phyloP scores from a whole-genome alignment of 176 grass and related monocot species.

The Thalia dealbata region DNA sequence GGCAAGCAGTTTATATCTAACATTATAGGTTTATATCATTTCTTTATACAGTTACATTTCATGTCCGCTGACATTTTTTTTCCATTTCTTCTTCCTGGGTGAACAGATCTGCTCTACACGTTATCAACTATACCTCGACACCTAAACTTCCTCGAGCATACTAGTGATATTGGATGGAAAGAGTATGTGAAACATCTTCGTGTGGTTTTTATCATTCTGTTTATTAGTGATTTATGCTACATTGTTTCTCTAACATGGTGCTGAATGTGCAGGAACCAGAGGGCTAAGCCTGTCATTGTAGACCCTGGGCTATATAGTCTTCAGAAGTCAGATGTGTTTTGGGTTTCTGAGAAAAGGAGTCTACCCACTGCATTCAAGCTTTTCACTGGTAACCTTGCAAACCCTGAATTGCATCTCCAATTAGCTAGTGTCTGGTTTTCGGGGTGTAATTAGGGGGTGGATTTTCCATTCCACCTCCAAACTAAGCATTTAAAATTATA shows the following conservation, averaged over 20 bases:
- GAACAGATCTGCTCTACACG: constrained; percentile 60
- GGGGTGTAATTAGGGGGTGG: too few species aligned
- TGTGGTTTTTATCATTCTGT: background rate
- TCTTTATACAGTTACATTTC: too few species aligned
- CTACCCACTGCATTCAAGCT: constrained; percentile 96
- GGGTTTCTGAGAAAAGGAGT: constrained; percentile 84
- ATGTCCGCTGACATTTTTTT: background rate
- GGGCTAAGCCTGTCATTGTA: constrained; percentile 92
- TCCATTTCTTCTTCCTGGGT: background rate
- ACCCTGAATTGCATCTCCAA: too few species aligned
- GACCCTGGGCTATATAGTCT: constrained; percentile 86
- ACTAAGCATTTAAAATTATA: too few species aligned
- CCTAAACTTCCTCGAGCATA: constrained; percentile 78
- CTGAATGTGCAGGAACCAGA: constrained; percentile 53
- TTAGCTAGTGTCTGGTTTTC: too few species aligned
- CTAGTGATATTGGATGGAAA: constrained; percentile 56
- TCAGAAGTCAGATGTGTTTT: constrained; percentile 91
- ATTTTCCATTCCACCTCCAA: too few species aligned
- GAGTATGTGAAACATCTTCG: constrained; percentile 31
- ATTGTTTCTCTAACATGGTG: background rate
- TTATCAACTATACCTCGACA: constrained; percentile 55
- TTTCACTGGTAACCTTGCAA: constrained; percentile 53
- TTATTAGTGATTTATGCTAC: background rate
- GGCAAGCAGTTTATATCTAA: too few species aligned
- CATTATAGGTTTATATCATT: too few species aligned